These are phyloP conservation scores for Biancaea sappan DNA, from an alignment of 306 rosid genomes.

Conservation along the genomic window DNA sequence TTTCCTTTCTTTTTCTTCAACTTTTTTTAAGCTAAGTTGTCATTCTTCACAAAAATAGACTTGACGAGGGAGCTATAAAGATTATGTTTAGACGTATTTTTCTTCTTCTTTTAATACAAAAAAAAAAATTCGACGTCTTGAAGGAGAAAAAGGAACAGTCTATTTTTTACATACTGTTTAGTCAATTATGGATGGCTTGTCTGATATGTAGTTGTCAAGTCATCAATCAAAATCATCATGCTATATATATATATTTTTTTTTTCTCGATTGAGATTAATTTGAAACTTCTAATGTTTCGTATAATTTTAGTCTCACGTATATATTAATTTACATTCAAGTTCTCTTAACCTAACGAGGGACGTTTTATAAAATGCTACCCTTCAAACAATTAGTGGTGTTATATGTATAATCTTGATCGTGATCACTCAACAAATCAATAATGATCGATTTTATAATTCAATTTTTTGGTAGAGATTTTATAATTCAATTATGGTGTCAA, in stretches of 20 bases:
- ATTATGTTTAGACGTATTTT: slow-evolving; percentile 39
- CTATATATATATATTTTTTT: background rate
- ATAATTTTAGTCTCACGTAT: background rate
- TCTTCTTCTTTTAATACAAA: no score
- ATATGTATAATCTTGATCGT: no score
- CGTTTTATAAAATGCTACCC: background rate
- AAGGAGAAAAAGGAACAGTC: slow-evolving; percentile 23
- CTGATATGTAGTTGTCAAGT: slow-evolving; percentile 17
- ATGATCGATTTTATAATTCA: background rate
- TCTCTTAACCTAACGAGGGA: background rate
- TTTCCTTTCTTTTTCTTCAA: no score
- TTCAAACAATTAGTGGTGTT: background rate
- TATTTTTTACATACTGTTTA: background rate
- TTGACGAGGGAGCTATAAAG: slow-evolving; percentile 20
- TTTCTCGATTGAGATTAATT: background rate
- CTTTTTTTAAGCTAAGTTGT: background rate
- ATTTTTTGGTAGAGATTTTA: background rate
- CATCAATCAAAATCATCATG: slow-evolving; percentile 37
- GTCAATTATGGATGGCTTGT: slow-evolving; percentile 39
- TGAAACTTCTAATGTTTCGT: background rate
- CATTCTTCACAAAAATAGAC: slow-evolving; percentile 32
- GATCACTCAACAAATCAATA: background rate
- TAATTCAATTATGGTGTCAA: background rate
- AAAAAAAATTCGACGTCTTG: no score
- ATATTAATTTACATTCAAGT: no score